Conservation (phyloP, 176 grass and related monocot genomes). For the Oryza longistaminata region DNA sequence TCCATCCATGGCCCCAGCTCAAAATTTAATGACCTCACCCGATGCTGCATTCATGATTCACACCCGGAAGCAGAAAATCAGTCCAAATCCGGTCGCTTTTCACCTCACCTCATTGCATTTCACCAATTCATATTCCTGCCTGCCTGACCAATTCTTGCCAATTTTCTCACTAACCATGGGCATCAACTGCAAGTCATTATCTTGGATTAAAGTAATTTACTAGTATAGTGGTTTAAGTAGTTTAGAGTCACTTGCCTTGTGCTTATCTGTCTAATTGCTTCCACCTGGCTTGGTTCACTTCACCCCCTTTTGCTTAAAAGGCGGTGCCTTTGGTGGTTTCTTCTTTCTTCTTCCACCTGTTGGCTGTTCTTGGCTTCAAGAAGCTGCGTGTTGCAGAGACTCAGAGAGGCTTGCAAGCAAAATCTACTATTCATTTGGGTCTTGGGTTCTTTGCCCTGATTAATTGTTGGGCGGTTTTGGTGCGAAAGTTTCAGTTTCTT, state of each 20-base stretch:
- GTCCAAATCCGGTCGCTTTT: no score
- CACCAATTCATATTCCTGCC: no score
- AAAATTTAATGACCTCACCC: no score
- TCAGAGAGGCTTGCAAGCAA: not conserved
- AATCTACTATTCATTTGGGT: not conserved
- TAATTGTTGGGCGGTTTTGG: not conserved
- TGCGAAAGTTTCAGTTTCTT: not conserved
- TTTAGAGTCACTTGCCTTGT: not conserved
- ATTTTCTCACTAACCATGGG: no score
- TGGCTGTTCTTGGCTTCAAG: slow-evolving; percentile 34
- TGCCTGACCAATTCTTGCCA: no score
- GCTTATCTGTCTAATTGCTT: not conserved
- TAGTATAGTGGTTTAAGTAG: no score
- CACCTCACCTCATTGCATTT: no score
- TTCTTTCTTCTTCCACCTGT: not conserved
- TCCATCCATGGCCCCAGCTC: no score
- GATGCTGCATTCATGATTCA: no score
- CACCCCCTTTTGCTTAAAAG: not conserved
- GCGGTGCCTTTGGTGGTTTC: not conserved
- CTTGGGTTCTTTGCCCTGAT: not conserved
- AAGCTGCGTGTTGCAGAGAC: not conserved
- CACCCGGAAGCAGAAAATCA: no score
- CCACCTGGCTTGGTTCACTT: not conserved
- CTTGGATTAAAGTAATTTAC: no score
- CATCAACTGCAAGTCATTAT: no score